phyloP scores from a whole-genome alignment of 73 alveolate species.

The Paramecium primaurelia region DNA sequence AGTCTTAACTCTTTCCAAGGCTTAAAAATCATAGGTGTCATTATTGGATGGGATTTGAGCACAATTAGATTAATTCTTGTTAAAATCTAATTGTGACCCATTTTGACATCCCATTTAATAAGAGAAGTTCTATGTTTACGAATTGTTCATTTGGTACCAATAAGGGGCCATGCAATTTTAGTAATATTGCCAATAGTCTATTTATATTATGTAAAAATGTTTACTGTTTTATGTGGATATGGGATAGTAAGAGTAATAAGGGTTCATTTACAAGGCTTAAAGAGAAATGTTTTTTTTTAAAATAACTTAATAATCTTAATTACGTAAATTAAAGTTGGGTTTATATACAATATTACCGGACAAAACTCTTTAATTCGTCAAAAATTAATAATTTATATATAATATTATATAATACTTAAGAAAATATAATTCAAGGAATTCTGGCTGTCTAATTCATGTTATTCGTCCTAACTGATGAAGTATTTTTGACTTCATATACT shows the following conservation, averaged over 20 bases:
- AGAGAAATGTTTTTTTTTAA: not conserved
- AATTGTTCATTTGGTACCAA: not conserved
- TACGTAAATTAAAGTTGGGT: not conserved
- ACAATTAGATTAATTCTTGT: not conserved
- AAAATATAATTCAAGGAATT: not conserved
- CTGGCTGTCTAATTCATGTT: not conserved
- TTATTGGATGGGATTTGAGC: not conserved
- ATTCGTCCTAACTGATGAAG: not conserved
- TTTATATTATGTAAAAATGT: not conserved
- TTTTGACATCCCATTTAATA: not conserved
- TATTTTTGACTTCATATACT: not conserved
- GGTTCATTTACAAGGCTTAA: not conserved
- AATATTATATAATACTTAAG: not conserved
- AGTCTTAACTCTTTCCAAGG: not conserved
- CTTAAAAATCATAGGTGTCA: not conserved
- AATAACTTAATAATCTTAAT: not conserved
- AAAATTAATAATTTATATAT: not conserved
- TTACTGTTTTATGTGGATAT: not conserved
- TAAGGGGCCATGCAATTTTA: not conserved
- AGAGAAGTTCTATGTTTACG: not conserved
- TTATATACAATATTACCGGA: not conserved
- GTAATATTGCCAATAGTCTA: not conserved
- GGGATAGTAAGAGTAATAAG: not conserved
- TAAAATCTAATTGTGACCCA: not conserved
- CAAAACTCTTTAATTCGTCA: not conserved